phyloP scores from a whole-genome alignment of 768 basidiomycete genomes.

The Pisolithus microcarpus region DNA sequence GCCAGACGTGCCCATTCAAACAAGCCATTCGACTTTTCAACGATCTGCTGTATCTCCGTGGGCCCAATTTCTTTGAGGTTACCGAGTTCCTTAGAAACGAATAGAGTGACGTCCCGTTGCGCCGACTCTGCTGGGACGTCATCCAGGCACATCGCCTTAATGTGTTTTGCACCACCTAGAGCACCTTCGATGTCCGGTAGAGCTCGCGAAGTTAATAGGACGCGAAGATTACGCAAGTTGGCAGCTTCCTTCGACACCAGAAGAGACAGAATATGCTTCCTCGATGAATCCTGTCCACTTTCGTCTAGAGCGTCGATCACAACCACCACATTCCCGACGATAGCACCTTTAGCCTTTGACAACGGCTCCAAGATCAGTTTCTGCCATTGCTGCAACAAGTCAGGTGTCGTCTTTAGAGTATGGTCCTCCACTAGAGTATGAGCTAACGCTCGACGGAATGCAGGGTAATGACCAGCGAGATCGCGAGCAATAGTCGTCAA shows the following conservation, averaged over 20 bases:
- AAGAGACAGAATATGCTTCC: not conserved
- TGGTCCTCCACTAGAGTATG: not conserved
- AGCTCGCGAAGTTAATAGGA: not conserved
- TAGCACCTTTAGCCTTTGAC: no score
- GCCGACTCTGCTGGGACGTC: not conserved
- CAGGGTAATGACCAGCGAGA: not conserved
- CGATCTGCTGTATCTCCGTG: not conserved
- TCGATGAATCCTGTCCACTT: no score
- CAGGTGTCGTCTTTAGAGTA: not conserved
- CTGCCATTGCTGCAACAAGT: not conserved
- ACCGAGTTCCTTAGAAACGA: not conserved
- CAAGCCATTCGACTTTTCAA: not conserved
- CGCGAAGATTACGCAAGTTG: not conserved
- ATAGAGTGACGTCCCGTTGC: not conserved
- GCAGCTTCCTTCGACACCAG: not conserved
- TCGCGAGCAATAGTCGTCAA: not conserved
- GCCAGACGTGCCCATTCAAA: not conserved
- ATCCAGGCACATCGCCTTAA: not conserved
- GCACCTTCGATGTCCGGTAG: not conserved
- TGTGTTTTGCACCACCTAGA: not conserved
- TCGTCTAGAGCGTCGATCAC: no score
- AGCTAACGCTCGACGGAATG: not conserved
- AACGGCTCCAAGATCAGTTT: not conserved
- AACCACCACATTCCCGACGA: no score
- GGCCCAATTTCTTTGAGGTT: not conserved